phyloP scores from a whole-genome alignment of 257 asterid genomes.

The Nicotiana undulata region DNA sequence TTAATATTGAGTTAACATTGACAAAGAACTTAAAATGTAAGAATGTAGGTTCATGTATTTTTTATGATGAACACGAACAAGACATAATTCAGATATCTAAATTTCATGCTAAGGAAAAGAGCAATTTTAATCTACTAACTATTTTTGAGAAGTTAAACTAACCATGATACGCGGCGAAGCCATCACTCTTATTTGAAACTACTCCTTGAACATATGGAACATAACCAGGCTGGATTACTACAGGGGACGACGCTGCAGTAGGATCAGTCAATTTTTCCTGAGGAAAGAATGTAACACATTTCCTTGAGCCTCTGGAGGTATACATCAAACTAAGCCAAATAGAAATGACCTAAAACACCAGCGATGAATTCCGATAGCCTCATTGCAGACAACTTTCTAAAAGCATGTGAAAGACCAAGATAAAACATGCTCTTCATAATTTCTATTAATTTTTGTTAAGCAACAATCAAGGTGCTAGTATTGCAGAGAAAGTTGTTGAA shows the following conservation, averaged over 20 bases:
- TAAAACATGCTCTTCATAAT: background rate
- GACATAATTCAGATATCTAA: background rate
- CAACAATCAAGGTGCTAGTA: background rate
- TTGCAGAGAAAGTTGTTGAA: background rate
- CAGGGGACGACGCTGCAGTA: conserved; percentile 39
- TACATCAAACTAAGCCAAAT: conserved; percentile 6
- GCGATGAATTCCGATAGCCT: background rate
- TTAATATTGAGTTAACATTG: background rate
- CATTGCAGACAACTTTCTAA: background rate
- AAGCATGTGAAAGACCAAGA: background rate
- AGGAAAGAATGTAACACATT: conserved; percentile 21
- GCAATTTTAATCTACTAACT: background rate
- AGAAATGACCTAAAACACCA: background rate
- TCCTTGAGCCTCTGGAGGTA: conserved; percentile 12
- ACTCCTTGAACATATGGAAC: conserved; percentile 38
- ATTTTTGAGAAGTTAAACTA: background rate
- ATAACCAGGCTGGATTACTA: conserved; percentile 41
- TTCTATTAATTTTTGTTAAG: background rate
- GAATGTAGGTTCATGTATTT: background rate
- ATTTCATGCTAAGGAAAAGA: background rate
- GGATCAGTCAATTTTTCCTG: conserved; percentile 63
- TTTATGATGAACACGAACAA: background rate
- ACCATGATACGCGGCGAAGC: conserved; percentile 47
- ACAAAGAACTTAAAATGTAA: background rate
- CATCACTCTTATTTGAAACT: conserved; percentile 40